Percentiles rank a stretch among this genome's conserved stretches.
These are phyloP conservation scores for Bipolaris gigantea DNA, from an alignment of 2,329 filamentous ascomycete species.

Conservation along the genomic window DNA sequence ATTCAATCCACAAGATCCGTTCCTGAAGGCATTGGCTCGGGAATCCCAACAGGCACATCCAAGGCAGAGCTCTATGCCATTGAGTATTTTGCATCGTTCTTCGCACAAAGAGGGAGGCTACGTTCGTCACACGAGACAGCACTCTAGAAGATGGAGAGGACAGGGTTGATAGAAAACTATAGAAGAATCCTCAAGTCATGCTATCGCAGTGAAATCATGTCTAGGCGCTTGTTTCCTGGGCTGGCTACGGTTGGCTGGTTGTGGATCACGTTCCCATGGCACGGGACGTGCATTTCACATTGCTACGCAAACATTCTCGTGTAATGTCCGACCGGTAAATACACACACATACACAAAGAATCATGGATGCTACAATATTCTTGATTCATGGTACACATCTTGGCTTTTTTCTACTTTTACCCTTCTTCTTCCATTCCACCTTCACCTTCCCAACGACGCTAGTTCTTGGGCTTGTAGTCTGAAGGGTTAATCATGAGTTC, in stretches of 20 bases:
- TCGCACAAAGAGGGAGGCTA: background rate
- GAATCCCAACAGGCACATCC: background rate
- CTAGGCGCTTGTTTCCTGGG: too few relatives aligned
- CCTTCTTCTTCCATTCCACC: too few relatives aligned
- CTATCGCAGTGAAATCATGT: too few relatives aligned
- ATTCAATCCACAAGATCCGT: background rate
- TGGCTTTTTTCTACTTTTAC: too few relatives aligned
- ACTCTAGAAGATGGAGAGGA: background rate
- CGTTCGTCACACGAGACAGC: background rate
- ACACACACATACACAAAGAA: too few relatives aligned
- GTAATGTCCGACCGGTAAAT: too few relatives aligned
- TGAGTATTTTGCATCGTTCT: background rate
- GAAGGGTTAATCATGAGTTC: conserved; percentile 93
- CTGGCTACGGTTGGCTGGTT: too few relatives aligned
- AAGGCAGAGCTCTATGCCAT: background rate
- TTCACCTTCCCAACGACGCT: background rate
- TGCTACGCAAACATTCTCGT: too few relatives aligned
- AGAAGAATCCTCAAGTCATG: background rate
- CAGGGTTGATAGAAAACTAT: background rate
- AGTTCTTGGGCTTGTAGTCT: conserved; percentile 56
- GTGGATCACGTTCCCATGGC: too few relatives aligned
- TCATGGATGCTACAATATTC: too few relatives aligned
- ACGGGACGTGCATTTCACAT: too few relatives aligned
- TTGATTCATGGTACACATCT: too few relatives aligned
- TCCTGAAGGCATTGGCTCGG: background rate